These are phyloP conservation scores for Aspergillus costaricaensis DNA, from an alignment of 2,329 filamentous ascomycete species.

Conservation along the genomic window DNA sequence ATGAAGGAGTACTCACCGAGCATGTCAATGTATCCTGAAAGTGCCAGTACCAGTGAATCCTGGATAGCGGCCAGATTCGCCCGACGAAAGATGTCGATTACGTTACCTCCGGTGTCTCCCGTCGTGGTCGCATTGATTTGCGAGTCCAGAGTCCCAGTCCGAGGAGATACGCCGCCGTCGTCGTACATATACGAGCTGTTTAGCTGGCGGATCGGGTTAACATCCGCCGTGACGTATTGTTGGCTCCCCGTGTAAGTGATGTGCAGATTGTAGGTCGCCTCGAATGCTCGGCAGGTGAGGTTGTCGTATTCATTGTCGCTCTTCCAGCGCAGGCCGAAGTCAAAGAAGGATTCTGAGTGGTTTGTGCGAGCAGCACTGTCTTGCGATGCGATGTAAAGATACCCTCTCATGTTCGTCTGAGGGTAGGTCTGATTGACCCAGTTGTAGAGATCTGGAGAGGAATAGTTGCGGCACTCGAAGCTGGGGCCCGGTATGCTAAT, in stretches of 20 bases:
- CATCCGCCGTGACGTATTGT: background rate
- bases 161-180: background rate
- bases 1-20: background rate
- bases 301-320: background rate
- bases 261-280: background rate
- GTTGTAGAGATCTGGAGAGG: background rate
- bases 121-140: background rate
- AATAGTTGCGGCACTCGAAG: background rate
- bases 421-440: slow-evolving; percentile 3
- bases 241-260: background rate
- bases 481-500: background rate
- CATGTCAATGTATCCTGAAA: background rate
- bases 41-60: background rate
- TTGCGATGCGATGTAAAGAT: background rate
- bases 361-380: background rate
- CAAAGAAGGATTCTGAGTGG: background rate
- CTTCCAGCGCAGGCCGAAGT: background rate
- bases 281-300: background rate
- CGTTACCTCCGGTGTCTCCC: background rate
- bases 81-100: background rate
- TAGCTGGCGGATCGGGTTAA: background rate
- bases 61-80: background rate
- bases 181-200: background rate
- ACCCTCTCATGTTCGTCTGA: background rate
- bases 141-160: background rate